phyloP scores from a whole-genome alignment of 2,329 filamentous ascomycete genomes.

The Tolypocladium ophioglossoides region DNA sequence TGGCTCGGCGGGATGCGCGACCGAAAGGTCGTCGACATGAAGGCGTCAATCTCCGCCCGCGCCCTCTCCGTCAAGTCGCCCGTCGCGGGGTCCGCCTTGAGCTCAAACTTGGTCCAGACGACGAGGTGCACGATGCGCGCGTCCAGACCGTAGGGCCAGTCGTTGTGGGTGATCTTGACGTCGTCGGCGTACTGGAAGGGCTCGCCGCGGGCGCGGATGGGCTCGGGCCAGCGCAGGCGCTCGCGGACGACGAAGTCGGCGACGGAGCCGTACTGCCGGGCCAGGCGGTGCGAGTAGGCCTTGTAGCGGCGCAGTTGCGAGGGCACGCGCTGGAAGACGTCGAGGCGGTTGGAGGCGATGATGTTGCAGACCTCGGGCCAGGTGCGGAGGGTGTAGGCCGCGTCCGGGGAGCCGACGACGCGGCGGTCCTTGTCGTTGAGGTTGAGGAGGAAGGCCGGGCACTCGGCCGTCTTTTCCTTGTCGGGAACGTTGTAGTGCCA shows the following conservation, averaged over 20 bases:
- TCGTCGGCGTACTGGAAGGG: constrained; percentile 43
- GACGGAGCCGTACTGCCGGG: constrained; percentile 61
- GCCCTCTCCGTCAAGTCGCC: constrained; percentile 58
- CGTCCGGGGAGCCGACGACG: constrained; percentile 63
- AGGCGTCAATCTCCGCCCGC: constrained; percentile 56
- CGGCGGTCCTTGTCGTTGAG: constrained; percentile 55
- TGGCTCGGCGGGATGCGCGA: constrained; percentile 36
- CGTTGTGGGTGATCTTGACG: constrained; percentile 70
- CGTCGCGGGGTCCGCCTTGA: constrained; percentile 56
- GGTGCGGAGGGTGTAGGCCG: constrained; percentile 47
- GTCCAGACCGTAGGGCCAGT: constrained; percentile 91
- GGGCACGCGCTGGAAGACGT: constrained; percentile 66
- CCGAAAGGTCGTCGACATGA: constrained; percentile 58
- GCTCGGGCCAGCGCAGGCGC: constrained; percentile 57
- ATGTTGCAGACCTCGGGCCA: constrained; percentile 63
- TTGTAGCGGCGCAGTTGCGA: constrained; percentile 71
- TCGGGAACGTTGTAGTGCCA: constrained; percentile 75
- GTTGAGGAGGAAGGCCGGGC: constrained; percentile 59
- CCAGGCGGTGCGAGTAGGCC: constrained; percentile 54
- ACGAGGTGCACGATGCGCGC: constrained; percentile 70
- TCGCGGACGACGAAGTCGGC: constrained; percentile 65
- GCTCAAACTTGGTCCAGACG: constrained; percentile 83
- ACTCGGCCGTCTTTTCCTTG: constrained; percentile 49
- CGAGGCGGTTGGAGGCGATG: constrained; percentile 55
- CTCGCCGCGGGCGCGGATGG: constrained; percentile 19